Conservation (phyloP, 768 basidiomycete genomes). For the Cystobasidiopsis lactophilus region DNA sequence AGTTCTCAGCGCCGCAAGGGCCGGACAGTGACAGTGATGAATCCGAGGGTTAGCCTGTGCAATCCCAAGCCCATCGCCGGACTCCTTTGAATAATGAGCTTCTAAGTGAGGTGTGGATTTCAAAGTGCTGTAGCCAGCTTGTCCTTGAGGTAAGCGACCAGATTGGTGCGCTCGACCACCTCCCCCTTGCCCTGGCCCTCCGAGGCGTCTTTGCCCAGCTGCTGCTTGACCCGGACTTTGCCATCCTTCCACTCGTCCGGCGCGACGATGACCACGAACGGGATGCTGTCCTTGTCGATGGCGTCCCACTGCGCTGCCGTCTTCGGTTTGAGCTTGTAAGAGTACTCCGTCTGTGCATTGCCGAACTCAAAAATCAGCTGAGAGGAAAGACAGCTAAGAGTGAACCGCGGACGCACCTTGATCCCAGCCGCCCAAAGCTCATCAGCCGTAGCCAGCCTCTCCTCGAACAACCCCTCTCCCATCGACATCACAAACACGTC, state of each 20-base stretch:
- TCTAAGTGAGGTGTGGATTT: no score
- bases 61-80: no score
- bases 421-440: constrained; percentile 69
- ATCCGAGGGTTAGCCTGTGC: no score
- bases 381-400: background rate
- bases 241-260: constrained; percentile 64
- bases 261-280: constrained; percentile 81
- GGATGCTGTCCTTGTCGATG: constrained; percentile 75
- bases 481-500: constrained; percentile 84
- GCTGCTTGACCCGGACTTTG: constrained; percentile 74
- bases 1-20: background rate
- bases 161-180: constrained; percentile 39
- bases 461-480: constrained; percentile 66
- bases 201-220: constrained; percentile 39
- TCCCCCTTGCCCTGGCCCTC: constrained; percentile 39
- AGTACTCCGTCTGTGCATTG: constrained; percentile 76
- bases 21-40: no score
- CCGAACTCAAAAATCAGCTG: background rate
- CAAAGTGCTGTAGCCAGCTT: background rate
- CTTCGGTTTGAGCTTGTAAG: constrained; percentile 83
- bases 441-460: constrained; percentile 56
- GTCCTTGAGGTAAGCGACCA: constrained; percentile 38
- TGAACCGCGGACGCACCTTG: constrained; percentile 41
- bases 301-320: constrained; percentile 64
- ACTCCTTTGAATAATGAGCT: no score